Percentiles rank a stretch among this genome's conserved stretches.
These are phyloP conservation scores for Candida parachauliodes DNA, from an alignment of 805 yeast genomes.

Conservation along the genomic window DNA sequence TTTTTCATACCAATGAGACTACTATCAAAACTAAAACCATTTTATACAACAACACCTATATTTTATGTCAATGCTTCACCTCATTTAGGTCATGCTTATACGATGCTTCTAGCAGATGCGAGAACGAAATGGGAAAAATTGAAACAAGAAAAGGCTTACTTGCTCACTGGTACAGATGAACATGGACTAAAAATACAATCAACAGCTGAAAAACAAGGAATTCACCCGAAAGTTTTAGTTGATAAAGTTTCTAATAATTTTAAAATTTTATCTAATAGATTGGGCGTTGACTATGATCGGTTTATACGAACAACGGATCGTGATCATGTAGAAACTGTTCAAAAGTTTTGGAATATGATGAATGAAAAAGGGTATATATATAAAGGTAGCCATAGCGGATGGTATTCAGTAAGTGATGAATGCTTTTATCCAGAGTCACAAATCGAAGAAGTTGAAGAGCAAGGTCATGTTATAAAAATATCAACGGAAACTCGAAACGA, in stretches of 20 bases:
- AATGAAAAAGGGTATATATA: constrained; percentile 63
- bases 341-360: constrained; percentile 65
- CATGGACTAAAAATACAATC: constrained; percentile 90
- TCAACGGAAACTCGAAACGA: constrained; percentile 71
- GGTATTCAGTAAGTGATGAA: constrained; percentile 95
- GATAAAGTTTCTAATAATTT: constrained; percentile 67
- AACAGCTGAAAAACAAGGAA: constrained; percentile 60
- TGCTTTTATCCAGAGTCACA: constrained; percentile 87
- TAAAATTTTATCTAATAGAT: constrained; percentile 53
- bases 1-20: not conserved
- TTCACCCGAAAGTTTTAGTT: constrained; percentile 63
- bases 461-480: constrained; percentile 33
- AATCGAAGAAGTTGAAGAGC: constrained; percentile 34
- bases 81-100: constrained; percentile 88
- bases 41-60: constrained; percentile 82
- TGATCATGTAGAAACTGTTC: constrained; percentile 69
- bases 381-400: constrained; percentile 82
- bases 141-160: constrained; percentile 30
- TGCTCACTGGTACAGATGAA: constrained; percentile 95
- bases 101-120: constrained; percentile 81
- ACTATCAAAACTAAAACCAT: constrained; percentile 17
- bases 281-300: constrained; percentile 60
- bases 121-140: constrained; percentile 66
- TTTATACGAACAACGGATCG: constrained; percentile 88
- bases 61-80: constrained; percentile 95